These are phyloP conservation scores for Colletotrichum eremochloae DNA, from an alignment of 2,329 filamentous ascomycete genomes.

Conservation along the genomic window DNA sequence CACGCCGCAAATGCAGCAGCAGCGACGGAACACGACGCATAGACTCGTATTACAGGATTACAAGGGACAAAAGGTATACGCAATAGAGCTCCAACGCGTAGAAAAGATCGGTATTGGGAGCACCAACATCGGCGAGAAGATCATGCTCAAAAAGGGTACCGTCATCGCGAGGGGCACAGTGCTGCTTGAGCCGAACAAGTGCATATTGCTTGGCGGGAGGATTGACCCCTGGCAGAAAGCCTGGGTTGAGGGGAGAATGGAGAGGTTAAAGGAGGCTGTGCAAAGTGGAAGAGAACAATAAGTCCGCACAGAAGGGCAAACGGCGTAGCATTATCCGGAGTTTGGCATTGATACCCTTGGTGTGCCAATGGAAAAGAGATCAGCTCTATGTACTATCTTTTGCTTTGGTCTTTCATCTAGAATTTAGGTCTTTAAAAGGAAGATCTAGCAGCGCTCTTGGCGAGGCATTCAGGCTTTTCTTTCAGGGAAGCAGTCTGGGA, in stretches of 20 bases:
- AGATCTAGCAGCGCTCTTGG: not conserved
- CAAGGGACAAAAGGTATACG: constrained; percentile 76
- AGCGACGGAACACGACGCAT: constrained; percentile 72
- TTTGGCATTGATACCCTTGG: constrained; percentile 35
- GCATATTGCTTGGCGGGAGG: constrained; percentile 86
- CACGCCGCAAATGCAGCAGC: constrained; percentile 39
- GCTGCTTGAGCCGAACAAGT: constrained; percentile 78
- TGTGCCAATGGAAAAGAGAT: not conserved
- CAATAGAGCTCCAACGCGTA: constrained; percentile 77
- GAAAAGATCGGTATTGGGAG: constrained; percentile 75
- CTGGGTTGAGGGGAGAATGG: constrained; percentile 81
- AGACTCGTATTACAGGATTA: constrained; percentile 87
- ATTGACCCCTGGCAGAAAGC: constrained; percentile 83
- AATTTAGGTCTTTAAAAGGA: not conserved
- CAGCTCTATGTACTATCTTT: not conserved
- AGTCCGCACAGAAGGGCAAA: not conserved
- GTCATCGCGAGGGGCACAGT: constrained; percentile 81
- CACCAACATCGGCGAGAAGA: constrained; percentile 82
- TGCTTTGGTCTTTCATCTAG: not conserved
- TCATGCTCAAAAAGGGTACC: constrained; percentile 76
- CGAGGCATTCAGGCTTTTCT: not conserved
- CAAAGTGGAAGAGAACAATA: constrained; percentile 49
- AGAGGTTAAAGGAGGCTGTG: constrained; percentile 73
- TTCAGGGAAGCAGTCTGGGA: not conserved
- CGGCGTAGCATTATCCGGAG: constrained; percentile 17